Evolutionary conservation across 441 rosid genomes (phyloP), one percentile per base, ranked within the genome.

Genomic region (Kokia cookei): DNA sequence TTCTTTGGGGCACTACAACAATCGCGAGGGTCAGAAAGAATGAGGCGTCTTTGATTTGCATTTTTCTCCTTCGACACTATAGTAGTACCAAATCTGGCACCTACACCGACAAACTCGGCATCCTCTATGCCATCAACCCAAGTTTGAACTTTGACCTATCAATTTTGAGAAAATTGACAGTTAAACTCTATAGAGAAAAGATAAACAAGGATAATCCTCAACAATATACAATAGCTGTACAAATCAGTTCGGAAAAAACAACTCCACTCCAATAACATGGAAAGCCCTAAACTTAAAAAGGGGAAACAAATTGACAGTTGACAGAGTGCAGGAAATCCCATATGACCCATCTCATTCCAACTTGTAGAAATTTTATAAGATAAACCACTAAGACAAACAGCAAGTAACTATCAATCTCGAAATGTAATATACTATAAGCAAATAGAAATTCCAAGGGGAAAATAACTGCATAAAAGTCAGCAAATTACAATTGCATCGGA

Each of bases 31-130:
- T 93, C 86, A 32, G 99, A 88, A 76, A 88, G 89, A 64, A 82
- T 80, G 82, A 96, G 93, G 66, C 53, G 94, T 66, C 82, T 82
- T 73, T 79, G 94, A 76, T 92, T 82, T 12, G 99, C 99, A 67
- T 92, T 91, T 83, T 93, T 96, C 89, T 93, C 99, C 89, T 92
- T 92, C 2, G 98, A 89, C 61, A 90, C 97, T 62, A 96, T 93
- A 29, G 88, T 73, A 45, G 79, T 83, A 66, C 99, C 99, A 59
- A 96, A 96, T 83, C 99, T 88, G 70, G 99, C 98, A 40, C 98
- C 98, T 7, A 96, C 97, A 0, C 99, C 99, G 8, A 96, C 99
- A 82, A 86, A 96, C 83, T 96, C 99, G n/a, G 78, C 91, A 73
- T 82, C 81, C 82, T 96, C 98, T 60, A 78, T n/a, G 75, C 91